phyloP scores from a whole-genome alignment of 2,329 filamentous ascomycete species.

The Aschersonia sp. region DNA sequence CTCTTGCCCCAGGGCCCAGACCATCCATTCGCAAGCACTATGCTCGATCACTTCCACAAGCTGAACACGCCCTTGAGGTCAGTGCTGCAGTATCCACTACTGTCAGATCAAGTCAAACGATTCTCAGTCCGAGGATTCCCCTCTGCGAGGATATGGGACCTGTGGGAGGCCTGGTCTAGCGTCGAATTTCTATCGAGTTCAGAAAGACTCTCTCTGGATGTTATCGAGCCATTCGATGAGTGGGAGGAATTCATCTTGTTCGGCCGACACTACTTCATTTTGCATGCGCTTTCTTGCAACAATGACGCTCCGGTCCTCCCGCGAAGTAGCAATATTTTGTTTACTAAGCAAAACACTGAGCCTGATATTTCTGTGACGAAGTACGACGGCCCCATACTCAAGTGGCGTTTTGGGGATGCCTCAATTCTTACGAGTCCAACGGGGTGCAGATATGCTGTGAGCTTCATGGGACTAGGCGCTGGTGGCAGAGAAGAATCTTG shows the following conservation, averaged over 20 bases:
- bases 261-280: slow-evolving; percentile 68
- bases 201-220: slow-evolving; percentile 49
- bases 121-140: slow-evolving; percentile 59
- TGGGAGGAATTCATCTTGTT: slow-evolving; percentile 92
- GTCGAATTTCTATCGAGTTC: slow-evolving; percentile 45
- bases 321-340: no score
- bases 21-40: slow-evolving; percentile 76
- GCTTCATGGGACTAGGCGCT: slow-evolving; percentile 28
- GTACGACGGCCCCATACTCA: slow-evolving; percentile 8
- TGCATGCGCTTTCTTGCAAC: slow-evolving; percentile 35
- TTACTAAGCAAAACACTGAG: no score
- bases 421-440: slow-evolving; percentile 24
- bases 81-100: slow-evolving; percentile 52
- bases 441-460: slow-evolving; percentile 28
- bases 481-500: slow-evolving; percentile 31
- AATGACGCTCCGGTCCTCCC: neutral
- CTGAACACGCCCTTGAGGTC: slow-evolving; percentile 66
- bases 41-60: slow-evolving; percentile 74
- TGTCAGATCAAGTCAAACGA: slow-evolving; percentile 50
- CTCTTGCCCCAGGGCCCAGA: slow-evolving; percentile 62
- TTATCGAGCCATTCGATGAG: slow-evolving; percentile 77
- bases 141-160: slow-evolving; percentile 44
- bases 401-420: slow-evolving; percentile 46
- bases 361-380: slow-evolving; percentile 5
- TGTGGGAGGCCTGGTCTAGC: slow-evolving; percentile 76